These are phyloP conservation scores for Priceomyces carsonii DNA, from an alignment of 805 yeast species.

Conservation along the genomic window DNA sequence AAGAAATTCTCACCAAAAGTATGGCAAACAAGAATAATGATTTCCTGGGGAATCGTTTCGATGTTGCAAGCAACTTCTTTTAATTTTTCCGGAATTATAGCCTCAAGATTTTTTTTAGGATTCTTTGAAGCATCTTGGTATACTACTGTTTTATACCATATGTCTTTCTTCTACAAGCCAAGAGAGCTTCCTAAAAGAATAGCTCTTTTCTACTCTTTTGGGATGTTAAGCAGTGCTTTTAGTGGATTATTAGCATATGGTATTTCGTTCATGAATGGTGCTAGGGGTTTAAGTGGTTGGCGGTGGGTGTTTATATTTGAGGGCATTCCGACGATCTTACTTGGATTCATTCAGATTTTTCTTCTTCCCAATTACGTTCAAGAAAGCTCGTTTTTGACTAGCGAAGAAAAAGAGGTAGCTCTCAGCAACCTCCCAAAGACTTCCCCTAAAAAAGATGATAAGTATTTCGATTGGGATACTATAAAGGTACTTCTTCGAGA, in stretches of 20 bases:
- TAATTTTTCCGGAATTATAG: conserved; percentile 13
- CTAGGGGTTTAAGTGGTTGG: conserved; percentile 21
- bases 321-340: conserved; percentile 12
- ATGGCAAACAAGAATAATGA: conserved; percentile 13
- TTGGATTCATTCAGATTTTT: conserved; percentile 9
- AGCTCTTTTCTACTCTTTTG: conserved; percentile 43
- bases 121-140: conserved; percentile 31
- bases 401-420: conserved; percentile 10
- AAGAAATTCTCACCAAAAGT: conserved; percentile 1
- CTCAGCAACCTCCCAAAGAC: conserved; percentile 10
- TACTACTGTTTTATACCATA: conserved; percentile 61
- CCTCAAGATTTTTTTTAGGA: conserved; percentile 25
- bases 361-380: conserved; percentile 13
- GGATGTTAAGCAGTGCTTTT: conserved; percentile 20
- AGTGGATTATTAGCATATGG: conserved; percentile 24
- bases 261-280: conserved; percentile 19
- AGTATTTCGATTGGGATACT: conserved; percentile 9
- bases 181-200: conserved; percentile 58
- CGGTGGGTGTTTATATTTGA: conserved; percentile 16
- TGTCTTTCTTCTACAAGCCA: conserved; percentile 63
- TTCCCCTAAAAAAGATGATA: conserved; percentile 11
- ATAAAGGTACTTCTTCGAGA: conserved; percentile 11
- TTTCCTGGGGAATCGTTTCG: conserved; percentile 28
- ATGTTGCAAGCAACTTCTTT: conserved; percentile 26
- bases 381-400: conserved; percentile 11